Conservation (phyloP, 2,329 filamentous ascomycete genomes). For the Neurospora crassa region DNA sequence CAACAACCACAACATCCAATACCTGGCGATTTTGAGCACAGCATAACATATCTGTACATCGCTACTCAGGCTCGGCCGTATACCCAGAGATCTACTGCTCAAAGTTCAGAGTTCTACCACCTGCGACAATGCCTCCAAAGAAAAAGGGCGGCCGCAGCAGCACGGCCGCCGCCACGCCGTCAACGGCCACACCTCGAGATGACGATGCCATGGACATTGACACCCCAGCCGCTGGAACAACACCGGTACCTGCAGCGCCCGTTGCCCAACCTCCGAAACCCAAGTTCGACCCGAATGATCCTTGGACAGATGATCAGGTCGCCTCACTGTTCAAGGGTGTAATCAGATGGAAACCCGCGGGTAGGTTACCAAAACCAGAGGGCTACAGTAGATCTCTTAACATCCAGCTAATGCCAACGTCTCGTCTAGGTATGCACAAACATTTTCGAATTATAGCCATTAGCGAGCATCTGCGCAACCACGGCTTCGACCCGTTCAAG, state of each 20-base stretch:
- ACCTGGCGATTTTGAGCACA: neutral
- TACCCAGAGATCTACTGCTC: neutral
- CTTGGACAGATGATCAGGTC: slow-evolving; percentile 94
- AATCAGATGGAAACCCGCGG: slow-evolving; percentile 93
- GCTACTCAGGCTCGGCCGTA: neutral
- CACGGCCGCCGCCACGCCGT: slow-evolving; percentile 38
- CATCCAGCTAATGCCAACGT: slow-evolving; percentile 3
- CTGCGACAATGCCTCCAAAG: slow-evolving; percentile 45
- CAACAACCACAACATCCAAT: neutral
- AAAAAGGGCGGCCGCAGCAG: slow-evolving; percentile 54
- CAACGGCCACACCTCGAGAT: slow-evolving; percentile 37
- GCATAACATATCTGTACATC: neutral
- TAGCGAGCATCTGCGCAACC: slow-evolving; percentile 67
- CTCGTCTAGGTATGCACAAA: slow-evolving; percentile 68
- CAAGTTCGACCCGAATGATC: slow-evolving; percentile 44
- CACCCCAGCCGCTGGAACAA: slow-evolving; percentile 42
- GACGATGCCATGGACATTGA: slow-evolving; percentile 54
- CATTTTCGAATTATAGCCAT: slow-evolving; percentile 89
- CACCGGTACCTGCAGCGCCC: slow-evolving; percentile 28
- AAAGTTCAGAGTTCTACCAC: neutral
- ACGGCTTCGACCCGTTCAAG: slow-evolving; percentile 64
- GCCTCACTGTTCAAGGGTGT: slow-evolving; percentile 87
- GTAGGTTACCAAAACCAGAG: slow-evolving; percentile 31
- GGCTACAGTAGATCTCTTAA: neutral
- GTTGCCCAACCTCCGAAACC: slow-evolving; percentile 20